Conservation (phyloP, 805 yeast genomes). For the Candida montana region DNA sequence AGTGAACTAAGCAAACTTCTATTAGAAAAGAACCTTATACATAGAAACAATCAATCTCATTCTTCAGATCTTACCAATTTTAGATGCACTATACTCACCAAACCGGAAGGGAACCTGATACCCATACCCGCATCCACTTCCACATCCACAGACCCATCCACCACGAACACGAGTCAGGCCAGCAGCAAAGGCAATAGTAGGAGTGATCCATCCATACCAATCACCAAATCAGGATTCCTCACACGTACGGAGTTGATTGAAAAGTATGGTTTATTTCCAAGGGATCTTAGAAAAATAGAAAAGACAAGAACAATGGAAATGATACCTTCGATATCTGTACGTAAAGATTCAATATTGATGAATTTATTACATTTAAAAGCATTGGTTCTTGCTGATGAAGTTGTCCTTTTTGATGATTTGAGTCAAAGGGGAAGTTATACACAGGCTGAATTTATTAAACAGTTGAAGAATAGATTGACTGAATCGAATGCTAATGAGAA, state of each 20-base stretch:
- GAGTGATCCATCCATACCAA: too few relatives aligned
- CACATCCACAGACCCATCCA: too few relatives aligned
- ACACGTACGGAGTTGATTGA: slow-evolving; percentile 68
- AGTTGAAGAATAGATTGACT: slow-evolving; percentile 64
- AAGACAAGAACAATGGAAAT: slow-evolving; percentile 50
- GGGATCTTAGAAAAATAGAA: slow-evolving; percentile 88
- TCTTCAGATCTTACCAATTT: slow-evolving; percentile 37
- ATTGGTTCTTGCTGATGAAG: slow-evolving; percentile 62
- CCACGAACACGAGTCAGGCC: too few relatives aligned
- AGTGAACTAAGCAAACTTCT: slow-evolving; percentile 26
- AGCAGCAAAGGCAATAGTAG: too few relatives aligned
- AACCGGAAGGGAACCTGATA: too few relatives aligned
- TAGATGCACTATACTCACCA: slow-evolving; percentile 73
- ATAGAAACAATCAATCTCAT: slow-evolving; percentile 27
- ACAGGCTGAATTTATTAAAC: slow-evolving; percentile 75
- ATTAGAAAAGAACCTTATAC: slow-evolving; percentile 34
- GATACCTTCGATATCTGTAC: slow-evolving; percentile 75
- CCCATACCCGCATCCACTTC: too few relatives aligned
- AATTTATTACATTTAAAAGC: slow-evolving; percentile 78
- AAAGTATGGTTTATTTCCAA: slow-evolving; percentile 74
- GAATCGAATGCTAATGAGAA: too few relatives aligned
- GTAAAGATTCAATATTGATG: slow-evolving; percentile 65
- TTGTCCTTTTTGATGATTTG: slow-evolving; percentile 72
- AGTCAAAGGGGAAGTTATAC: slow-evolving; percentile 55
- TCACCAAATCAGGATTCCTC: slow-evolving; percentile 60